Evolutionary conservation across 2,329 filamentous ascomycete genomes (phyloP).

Genomic region (Metarhizium album): DNA sequence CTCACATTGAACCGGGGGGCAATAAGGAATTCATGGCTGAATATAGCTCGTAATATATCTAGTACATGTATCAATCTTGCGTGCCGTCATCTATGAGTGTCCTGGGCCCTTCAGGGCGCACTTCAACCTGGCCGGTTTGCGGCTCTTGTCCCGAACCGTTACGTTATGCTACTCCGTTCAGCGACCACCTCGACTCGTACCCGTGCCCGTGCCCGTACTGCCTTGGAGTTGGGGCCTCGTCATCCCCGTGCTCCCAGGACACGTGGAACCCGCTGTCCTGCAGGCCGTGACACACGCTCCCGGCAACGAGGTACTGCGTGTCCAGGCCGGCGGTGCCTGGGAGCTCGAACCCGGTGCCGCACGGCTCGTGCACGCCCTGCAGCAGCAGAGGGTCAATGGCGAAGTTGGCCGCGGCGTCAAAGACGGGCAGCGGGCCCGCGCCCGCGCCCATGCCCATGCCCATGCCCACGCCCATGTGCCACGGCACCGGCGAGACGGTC

Average conservation of each 20-base stretch:
- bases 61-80: no score
- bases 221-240: not conserved
- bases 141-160: not conserved
- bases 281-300: not conserved
- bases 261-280: not conserved
- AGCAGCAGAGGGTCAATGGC: not conserved
- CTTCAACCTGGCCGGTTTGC: no score
- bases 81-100: no score
- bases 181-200: not conserved
- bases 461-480: no score
- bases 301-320: not conserved
- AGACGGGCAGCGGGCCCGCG: not conserved
- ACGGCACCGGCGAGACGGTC: not conserved
- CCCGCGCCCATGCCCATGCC: no score
- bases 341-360: no score
- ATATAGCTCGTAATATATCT: no score
- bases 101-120: no score
- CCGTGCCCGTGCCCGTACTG: not conserved
- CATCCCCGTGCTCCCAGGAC: not conserved
- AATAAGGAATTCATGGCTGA: no score
- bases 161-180: not conserved
- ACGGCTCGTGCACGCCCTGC: not conserved
- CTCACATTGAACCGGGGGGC: no score
- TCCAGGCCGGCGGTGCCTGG: not conserved
- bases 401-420: not conserved